Evolutionary conservation across 805 yeast genomes (phyloP), one percentile per base, ranked within the genome.

Genomic region (Suhomyces kilbournensis): DNA sequence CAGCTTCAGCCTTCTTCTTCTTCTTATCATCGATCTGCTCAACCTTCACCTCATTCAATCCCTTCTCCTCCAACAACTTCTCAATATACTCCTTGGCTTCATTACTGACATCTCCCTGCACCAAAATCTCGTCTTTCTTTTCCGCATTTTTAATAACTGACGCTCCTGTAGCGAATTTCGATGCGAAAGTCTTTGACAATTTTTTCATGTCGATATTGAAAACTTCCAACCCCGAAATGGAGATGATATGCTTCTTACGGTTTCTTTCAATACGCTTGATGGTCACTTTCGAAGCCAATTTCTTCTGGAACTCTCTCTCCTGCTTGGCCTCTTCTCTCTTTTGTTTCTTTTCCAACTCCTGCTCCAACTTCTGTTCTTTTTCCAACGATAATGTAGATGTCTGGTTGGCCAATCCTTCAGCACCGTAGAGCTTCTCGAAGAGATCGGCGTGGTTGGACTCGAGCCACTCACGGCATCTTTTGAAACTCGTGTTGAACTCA

Each of bases 81-180:
- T 78, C 81, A 56, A 92, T 81, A 60, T 87, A 88, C 5, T 74
- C 87, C 65, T 88, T 96, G 26, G 91, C 94, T 62, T 87, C 96
- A 58, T 91, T 97, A 52, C 91, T 87, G 44, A 92, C 94, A 70
- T 93, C 98, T 62, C 98, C 98, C 74, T 92, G 97, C 54, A 92
- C 86, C 53, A 90, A 81, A 52, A 92, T 83, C 65, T 92, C 98
- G 56, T 93, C 97, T 67, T 88, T 89, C 72, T 92, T 92, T 58
- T 92, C 98, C 3, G 84, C 91, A 57, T 84, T 88, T 71, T 92
- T 92, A 3, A 91, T 85, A 12, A 92, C 96, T 20, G 94, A 84
- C 26, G 97, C 93, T 48, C 98, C 98, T 7, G 97, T 92, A 12
- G 98, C 98, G 66, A 93, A 92, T 69, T 88, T 90, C 34, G 94